Evolutionary conservation across 2,329 filamentous ascomycete genomes (phyloP), one percentile per base, ranked within the genome.

Genomic region (Colletotrichum gloeosporioides): DNA sequence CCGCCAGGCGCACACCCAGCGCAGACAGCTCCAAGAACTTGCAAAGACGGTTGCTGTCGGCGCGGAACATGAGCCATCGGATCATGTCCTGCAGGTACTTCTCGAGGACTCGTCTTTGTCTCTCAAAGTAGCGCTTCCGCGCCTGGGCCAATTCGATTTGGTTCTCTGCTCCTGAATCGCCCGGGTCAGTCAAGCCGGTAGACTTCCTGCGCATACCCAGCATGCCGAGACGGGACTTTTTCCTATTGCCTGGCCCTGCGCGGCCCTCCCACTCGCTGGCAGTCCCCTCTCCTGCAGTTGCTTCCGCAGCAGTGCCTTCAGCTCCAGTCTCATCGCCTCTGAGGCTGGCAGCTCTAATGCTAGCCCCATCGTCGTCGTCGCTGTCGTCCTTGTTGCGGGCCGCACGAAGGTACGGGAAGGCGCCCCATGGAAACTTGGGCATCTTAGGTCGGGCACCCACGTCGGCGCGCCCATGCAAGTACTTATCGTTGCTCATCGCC

Each of bases 1-100:
- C 96, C 29, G 97, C 97, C 66, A 99, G 91, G 64, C 98, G 93
- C 66, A 99, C 96, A 27, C 97, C 97, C 7, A 99, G 89, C 1
- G 98, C 96, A 25, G 97, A 99, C 10, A 99, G 88, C 83, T 99
- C 97, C 3, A 99, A 88, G 83, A 99, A 99, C 78, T 98, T 97
- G 86, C 97, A 99, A 6, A 99, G 89, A 12, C 97, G 93, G 81
- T 98, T 99, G 86, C 96, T 98, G 84, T 99, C 96, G 8, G 97
- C 93, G 62, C 96, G 92, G 86, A 99, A 99, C 85, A 99, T 99
- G 80, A 99, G 92, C 91, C 96, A 99, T 71, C 95, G 93, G 76
- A 99, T 96, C 93, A 99, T 95, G 81, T 96, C 94, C 78, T 96
- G 95, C 25, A 99, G 88, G 83, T 99, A 99, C 65, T 93, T 92